A percentile compares a stretch with the other conserved stretches of the same genome.
These are phyloP conservation scores for Asterochloris sp. DNA, from an alignment of 139 green algal genomes.

Conservation along the genomic window DNA sequence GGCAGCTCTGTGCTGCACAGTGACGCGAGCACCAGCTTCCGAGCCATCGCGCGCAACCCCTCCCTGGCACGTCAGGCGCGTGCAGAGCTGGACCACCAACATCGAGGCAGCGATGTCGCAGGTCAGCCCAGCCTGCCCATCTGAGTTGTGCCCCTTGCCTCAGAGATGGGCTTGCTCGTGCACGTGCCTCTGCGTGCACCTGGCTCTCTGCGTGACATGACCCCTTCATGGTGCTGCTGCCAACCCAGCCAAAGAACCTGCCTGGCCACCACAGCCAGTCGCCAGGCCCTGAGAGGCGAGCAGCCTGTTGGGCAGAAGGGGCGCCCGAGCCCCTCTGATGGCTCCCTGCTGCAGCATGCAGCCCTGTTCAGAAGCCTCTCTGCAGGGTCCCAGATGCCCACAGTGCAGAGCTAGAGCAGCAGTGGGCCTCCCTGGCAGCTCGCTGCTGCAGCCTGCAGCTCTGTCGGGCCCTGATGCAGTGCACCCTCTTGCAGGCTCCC, in stretches of 20 bases:
- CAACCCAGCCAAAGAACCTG: not conserved
- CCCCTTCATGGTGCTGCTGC: not conserved
- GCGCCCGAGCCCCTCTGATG: not conserved
- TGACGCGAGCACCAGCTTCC: constrained; percentile 22
- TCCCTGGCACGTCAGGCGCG: constrained; percentile 31
- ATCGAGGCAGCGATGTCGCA: not conserved
- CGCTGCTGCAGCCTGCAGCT: not conserved
- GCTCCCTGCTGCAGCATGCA: not conserved
- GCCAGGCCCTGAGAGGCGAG: no score
- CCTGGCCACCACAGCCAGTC: no score
- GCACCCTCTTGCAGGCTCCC: not conserved
- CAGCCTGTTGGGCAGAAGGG: not conserved
- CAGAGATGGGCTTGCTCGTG: not conserved
- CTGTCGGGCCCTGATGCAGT: not conserved
- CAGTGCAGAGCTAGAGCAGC: not conserved
- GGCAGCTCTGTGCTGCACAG: not conserved
- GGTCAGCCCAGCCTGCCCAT: not conserved
- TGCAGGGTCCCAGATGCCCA: not conserved
- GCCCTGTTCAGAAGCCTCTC: not conserved
- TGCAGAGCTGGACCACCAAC: constrained; percentile 26
- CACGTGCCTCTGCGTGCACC: not conserved
- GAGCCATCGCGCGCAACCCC: constrained; percentile 43
- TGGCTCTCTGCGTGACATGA: not conserved
- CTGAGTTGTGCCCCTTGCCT: not conserved
- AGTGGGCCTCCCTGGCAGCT: not conserved